phyloP scores from a whole-genome alignment of 805 yeast species.

The Saccharomycopsis sp. region DNA sequence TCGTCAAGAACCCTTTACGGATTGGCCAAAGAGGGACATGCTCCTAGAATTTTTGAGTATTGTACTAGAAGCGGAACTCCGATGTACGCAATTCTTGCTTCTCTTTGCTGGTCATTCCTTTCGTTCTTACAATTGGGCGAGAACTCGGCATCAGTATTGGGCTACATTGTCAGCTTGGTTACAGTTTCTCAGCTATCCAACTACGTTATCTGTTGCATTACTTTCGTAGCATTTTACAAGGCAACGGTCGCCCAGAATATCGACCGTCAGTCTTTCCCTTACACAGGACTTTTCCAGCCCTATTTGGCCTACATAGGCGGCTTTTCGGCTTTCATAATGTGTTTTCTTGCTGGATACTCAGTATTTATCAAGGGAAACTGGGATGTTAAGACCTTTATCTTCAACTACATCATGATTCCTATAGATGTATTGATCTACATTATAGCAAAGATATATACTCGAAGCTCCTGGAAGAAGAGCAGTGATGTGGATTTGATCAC shows the following conservation, averaged over 20 bases:
- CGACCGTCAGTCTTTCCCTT: constrained; percentile 35
- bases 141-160: constrained; percentile 55
- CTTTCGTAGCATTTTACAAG: constrained; percentile 56
- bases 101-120: constrained; percentile 54
- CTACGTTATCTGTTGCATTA: constrained; percentile 49
- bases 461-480: constrained; percentile 40
- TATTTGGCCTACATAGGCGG: constrained; percentile 47
- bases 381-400: constrained; percentile 55
- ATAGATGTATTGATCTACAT: constrained; percentile 42
- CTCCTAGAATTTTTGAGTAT: constrained; percentile 58
- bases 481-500: constrained; percentile 46
- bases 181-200: constrained; percentile 65
- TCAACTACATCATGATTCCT: constrained; percentile 68
- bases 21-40: constrained; percentile 63
- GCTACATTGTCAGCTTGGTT: constrained; percentile 66
- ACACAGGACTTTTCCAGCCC: constrained; percentile 54
- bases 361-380: constrained; percentile 65
- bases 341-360: constrained; percentile 59
- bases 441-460: constrained; percentile 46
- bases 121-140: constrained; percentile 59
- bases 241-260: constrained; percentile 51
- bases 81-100: constrained; percentile 44
- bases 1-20: constrained; percentile 66
- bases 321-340: constrained; percentile 41
- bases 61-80: constrained; percentile 71